A percentile compares a stretch with the other conserved stretches of the same genome.
These are phyloP conservation scores for Cutaneotrichosporon arboriforme DNA, from an alignment of 1,284 basidiomycete species.

Conservation along the genomic window DNA sequence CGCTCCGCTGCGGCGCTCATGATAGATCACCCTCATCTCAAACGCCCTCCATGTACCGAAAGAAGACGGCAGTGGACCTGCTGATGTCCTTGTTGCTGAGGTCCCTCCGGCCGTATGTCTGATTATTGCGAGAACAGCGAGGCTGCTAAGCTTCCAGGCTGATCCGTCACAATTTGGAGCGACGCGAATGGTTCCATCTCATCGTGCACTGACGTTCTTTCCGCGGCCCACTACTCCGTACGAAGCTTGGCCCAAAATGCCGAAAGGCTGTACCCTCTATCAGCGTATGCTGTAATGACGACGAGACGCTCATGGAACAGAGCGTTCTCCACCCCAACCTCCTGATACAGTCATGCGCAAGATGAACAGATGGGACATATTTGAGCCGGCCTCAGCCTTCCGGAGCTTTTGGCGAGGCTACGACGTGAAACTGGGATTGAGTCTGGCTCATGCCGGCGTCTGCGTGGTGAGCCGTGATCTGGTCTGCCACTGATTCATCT, in stretches of 20 bases:
- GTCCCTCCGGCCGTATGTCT: constrained; percentile 5
- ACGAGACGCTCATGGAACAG: not conserved
- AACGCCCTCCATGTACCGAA: constrained; percentile 2
- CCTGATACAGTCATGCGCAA: not conserved
- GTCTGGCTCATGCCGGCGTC: constrained; percentile 26
- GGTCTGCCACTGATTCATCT: not conserved
- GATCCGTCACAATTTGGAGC: not conserved
- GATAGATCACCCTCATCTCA: constrained; percentile 3
- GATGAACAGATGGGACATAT: not conserved
- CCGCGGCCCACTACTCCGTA: constrained; percentile 14
- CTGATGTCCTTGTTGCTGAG: constrained; percentile 8
- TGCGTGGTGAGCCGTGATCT: constrained; percentile 27
- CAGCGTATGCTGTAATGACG: constrained; percentile 7
- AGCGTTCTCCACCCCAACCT: constrained; percentile 1
- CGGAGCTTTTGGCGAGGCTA: constrained; percentile 23
- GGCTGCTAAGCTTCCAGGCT: not conserved
- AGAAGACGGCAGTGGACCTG: constrained; percentile 1
- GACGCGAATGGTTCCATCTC: not conserved
- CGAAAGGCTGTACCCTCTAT: constrained; percentile 20
- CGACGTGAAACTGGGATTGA: constrained; percentile 17
- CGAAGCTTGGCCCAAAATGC: constrained; percentile 18
- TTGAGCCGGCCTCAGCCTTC: not conserved
- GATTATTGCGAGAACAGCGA: not conserved
- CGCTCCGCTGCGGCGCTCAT: not conserved
- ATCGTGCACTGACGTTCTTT: constrained; percentile 20